A percentile compares a stretch with the other conserved stretches of the same genome.
phyloP scores from a whole-genome alignment of 768 basidiomycete species.

The Kwoniella dejecticola region DNA sequence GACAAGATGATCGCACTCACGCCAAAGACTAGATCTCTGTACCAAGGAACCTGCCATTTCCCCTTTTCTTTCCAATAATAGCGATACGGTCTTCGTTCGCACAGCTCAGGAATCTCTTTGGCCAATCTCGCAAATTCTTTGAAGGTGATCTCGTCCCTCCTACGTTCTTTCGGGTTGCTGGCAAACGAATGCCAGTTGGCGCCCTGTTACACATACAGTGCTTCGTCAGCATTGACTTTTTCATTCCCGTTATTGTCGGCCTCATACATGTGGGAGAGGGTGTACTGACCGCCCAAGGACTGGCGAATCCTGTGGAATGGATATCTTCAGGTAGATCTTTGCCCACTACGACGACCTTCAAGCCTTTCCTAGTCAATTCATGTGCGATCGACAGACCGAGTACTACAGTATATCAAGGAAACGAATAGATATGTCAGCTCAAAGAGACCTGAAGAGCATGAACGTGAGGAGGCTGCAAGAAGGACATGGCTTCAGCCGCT shows the following conservation, averaged over 20 bases:
- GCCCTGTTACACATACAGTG: constrained; percentile 40
- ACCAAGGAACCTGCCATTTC: constrained; percentile 28
- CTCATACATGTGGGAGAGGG: no score
- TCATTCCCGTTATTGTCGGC: no score
- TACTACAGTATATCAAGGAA: constrained; percentile 30
- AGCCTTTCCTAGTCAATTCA: constrained; percentile 42
- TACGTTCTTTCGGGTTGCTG: constrained; percentile 16
- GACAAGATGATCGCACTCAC: neutral
- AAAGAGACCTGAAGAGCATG: neutral
- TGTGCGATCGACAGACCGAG: constrained; percentile 53
- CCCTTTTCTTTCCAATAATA: constrained; percentile 38
- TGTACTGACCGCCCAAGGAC: constrained; percentile 55
- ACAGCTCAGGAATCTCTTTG: constrained; percentile 40
- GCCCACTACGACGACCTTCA: constrained; percentile 47
- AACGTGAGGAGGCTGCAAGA: neutral
- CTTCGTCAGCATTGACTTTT: no score
- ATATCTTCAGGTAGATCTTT: constrained; percentile 55
- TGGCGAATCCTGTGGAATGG: constrained; percentile 47
- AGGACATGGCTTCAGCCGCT: neutral
- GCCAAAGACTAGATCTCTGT: constrained; percentile 24
- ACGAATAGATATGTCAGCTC: neutral
- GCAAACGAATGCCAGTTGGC: constrained; percentile 55
- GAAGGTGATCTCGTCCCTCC: constrained; percentile 41
- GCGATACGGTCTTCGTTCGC: constrained; percentile 31
- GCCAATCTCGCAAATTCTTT: constrained; percentile 35